Percentiles rank a stretch among this genome's conserved stretches.
Conservation (phyloP, 2,329 filamentous ascomycete genomes). For the Hymenoscyphus fructigenus region DNA sequence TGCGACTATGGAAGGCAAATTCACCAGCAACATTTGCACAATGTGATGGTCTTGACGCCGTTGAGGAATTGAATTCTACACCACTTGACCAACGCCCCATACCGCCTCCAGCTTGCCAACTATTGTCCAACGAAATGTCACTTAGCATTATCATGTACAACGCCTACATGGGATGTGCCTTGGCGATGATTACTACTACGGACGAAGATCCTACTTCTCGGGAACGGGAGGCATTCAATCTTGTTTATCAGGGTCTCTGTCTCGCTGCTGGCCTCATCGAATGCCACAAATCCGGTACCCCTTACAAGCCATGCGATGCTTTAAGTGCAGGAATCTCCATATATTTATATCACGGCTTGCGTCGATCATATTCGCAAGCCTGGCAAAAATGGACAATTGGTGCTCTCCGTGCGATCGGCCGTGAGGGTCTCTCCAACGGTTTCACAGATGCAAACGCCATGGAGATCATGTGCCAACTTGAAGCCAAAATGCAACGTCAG, state of each 20-base stretch:
- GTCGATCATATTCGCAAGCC: conserved; percentile 24
- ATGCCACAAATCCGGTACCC: conserved; percentile 4
- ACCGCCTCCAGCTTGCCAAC: conserved; percentile 11
- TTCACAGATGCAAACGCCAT: conserved; percentile 20
- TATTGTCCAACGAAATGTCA: conserved; percentile 19
- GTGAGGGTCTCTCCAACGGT: conserved; percentile 23
- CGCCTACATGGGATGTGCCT: conserved; percentile 18
- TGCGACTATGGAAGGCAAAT: conserved; percentile 22
- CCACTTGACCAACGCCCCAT: conserved; percentile 9
- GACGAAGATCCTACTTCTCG: conserved; percentile 7
- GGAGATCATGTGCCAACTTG: conserved; percentile 21
- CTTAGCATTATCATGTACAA: conserved; percentile 23
- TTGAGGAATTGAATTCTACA: background rate
- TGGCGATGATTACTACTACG: conserved; percentile 20
- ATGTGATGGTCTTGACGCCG: conserved; percentile 5
- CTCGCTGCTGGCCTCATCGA: conserved; percentile 17
- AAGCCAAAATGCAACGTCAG: conserved; percentile 8
- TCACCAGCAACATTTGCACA: conserved; percentile 21
- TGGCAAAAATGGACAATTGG: conserved; percentile 25
- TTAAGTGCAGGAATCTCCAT: conserved; percentile 23
- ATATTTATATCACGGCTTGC: conserved; percentile 21
- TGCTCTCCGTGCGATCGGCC: conserved; percentile 20
- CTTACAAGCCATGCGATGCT: conserved; percentile 26
- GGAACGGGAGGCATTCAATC: conserved; percentile 20
- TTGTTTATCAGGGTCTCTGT: conserved; percentile 22